Base-by-base conservation (phyloP, 257 asterid genomes). In the Capsicum pubescens region DNA sequence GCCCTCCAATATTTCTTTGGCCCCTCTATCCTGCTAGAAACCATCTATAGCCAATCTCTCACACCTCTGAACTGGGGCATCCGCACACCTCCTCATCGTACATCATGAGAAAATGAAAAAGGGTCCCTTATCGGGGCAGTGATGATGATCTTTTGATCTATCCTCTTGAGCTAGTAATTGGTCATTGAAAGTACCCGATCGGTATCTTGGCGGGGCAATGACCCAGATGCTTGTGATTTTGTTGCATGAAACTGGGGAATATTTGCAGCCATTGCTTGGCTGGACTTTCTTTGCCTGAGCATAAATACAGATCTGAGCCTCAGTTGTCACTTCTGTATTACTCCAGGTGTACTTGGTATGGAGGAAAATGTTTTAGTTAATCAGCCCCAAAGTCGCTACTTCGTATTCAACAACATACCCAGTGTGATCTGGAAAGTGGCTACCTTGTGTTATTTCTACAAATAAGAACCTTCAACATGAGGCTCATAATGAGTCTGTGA, bases 231-330 rank as follows among this genome's bases (percentile, higher is more conserved):
- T 15, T n/a, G 79, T 71, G 58, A 46, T 46, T 2, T 71, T 46
- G 36, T 72, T 66, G 63, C 80, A 48, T 48, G 80, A 59, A 19
- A 48, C n/a, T 12, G 19, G 80, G 12, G 12, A 21, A 46, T 71
- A 71, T 71, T 71, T 71, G 58, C 58, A 71, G 79, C 58, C 80
- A 48, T 19, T 19, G 3, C 44, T 1, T 48, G 59, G 15, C 12
- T 5, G 80, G 60, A 19, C 60, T 74, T 19, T 74, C 80, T 74
- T 74, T 50, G 44, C 42, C 60, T 7, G 19, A 71, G 59, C 3
- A 19, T 74, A 46, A 48, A 26, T 63, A 71, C 15, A 54, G 57
- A 71, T 44, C 79, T 44, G 79, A 71, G 79, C 79, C 57, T 71
- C 79, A 71, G 9, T 44, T 70, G 79, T 17, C 57, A 44, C 79